Conservation (phyloP, 306 rosid genomes). For the Phaseolus lunatus region DNA sequence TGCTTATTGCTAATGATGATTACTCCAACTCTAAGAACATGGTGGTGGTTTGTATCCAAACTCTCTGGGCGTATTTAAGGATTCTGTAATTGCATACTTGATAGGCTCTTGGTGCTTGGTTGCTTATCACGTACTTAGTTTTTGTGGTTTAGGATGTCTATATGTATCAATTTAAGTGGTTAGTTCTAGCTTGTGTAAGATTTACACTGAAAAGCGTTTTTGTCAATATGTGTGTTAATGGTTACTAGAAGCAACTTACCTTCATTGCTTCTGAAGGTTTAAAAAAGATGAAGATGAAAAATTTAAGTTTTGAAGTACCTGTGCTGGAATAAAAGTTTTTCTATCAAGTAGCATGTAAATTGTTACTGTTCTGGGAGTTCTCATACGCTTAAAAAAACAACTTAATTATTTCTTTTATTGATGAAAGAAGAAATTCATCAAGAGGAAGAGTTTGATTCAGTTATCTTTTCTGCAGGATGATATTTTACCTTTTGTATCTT, state of each 20-base stretch:
- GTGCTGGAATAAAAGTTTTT: constrained; percentile 20
- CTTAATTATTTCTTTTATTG: constrained; percentile 16
- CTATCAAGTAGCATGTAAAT: constrained; percentile 5
- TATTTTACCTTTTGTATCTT: constrained; percentile 71
- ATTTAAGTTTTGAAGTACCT: constrained; percentile 25
- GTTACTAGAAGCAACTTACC: constrained; percentile 38
- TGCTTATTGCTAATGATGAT: constrained; percentile 19
- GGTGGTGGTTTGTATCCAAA: constrained; percentile 26
- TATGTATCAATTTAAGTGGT: background rate
- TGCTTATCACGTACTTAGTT: background rate
- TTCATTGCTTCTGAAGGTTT: background rate
- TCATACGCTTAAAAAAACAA: constrained; percentile 27
- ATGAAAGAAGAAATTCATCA: constrained; percentile 14
- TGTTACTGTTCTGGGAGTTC: constrained; percentile 41
- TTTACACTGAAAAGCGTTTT: constrained; percentile 17
- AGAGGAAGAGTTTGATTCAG: constrained; percentile 26
- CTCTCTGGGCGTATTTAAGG: background rate
- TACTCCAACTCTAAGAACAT: background rate
- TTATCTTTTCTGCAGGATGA: constrained; percentile 72
- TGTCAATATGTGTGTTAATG: constrained; percentile 19
- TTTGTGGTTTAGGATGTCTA: constrained; percentile 19
- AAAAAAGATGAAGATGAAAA: constrained; percentile 24
- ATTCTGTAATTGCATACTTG: constrained; percentile 12
- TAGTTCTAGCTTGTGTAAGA: constrained; percentile 32
- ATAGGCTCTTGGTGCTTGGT: too few species aligned